Evolutionary conservation across 106 monocot species (phyloP), one percentile per base, ranked within the genome.

Genomic region (Triglochin maritima): DNA sequence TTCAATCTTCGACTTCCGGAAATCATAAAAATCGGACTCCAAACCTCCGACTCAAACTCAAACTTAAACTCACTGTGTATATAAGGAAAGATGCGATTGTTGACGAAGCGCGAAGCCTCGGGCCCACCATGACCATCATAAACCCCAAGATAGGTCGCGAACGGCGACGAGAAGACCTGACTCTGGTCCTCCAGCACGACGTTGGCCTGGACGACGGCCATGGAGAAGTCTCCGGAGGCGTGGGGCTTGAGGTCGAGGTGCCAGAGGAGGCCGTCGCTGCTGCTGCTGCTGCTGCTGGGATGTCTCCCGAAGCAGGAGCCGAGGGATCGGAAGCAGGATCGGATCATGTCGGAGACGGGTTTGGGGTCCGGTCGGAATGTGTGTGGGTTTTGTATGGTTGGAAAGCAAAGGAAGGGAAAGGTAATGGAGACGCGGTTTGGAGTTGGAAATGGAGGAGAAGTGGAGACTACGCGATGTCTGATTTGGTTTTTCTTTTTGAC

Each of bases 101-200:
- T 69, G 71, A 80, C 54, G 80, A 84, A 84, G 15, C 84, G 79
- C 10, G 84, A 77, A 17, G 84, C 80, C 77, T 84, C 79, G 9
- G 79, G 80, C 4, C 84, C 84, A 47, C 84, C 84, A 51, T 84
- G 84, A 48, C 84, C 84, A 70, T 84, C 84, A 71, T 77, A 84
- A n/a, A 84, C 74, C 1, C 84, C 84, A 52, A 84, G 61, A 56
- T 70, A 73, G 43, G 84, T 84, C 7, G 77, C 72, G 29, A 53
- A 71, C 1, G 79, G 84, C 3, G 80, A 80, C 43, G 84, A 45
- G 57, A 73, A 56, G 49, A 84, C 84, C 67, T 84, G 80, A 15
- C 62, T 77, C 59, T 84, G 84, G 76, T 84, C 84, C 60, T 84
- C 84, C 8, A 84, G 77, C 7, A 61, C 44, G 29, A 69, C 47